These are phyloP conservation scores for Lactuca saligna DNA, from an alignment of 129 eudicot genomes.

Conservation along the genomic window DNA sequence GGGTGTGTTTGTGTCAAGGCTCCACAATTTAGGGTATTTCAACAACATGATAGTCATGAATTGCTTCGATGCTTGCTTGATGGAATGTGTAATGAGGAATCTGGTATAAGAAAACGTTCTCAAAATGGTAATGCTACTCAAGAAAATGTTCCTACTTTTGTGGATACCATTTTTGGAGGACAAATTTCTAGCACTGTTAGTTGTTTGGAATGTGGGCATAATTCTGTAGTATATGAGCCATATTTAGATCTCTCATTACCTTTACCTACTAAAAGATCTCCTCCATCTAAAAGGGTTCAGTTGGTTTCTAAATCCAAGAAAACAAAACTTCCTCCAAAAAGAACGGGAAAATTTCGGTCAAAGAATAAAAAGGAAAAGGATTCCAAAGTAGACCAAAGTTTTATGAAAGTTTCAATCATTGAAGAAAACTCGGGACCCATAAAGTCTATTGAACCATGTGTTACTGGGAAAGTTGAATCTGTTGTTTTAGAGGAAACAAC, in stretches of 20 bases:
- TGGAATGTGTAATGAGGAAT: slow-evolving; percentile 73
- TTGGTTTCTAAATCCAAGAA: slow-evolving; percentile 55
- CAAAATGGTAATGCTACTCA: slow-evolving; percentile 34
- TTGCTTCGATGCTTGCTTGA: slow-evolving; percentile 92
- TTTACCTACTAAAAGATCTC: slow-evolving; percentile 72
- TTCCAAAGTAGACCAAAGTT: slow-evolving; percentile 12
- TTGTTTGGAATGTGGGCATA: slow-evolving; percentile 83
- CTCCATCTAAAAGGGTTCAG: slow-evolving; percentile 51
- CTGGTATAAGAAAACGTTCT: slow-evolving; percentile 41
- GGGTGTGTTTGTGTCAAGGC: slow-evolving; percentile 72
- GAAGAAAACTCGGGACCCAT: slow-evolving; percentile 24
- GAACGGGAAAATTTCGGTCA: slow-evolving; percentile 44
- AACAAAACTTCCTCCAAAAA: slow-evolving; percentile 60
- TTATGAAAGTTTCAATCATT: slow-evolving; percentile 19
- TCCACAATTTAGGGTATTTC: slow-evolving; percentile 91
- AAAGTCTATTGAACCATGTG: slow-evolving; percentile 30
- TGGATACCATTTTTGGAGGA: slow-evolving; percentile 89
- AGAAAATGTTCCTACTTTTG: slow-evolving; percentile 50
- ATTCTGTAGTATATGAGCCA: slow-evolving; percentile 82
- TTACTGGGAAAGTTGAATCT: slow-evolving; percentile 25
- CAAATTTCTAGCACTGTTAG: slow-evolving; percentile 79
- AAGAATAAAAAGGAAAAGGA: slow-evolving; percentile 39
- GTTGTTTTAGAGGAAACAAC: slow-evolving; percentile 4
- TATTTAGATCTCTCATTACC: slow-evolving; percentile 89
- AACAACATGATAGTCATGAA: slow-evolving; percentile 97